A percentile compares a stretch with the other conserved stretches of the same genome.
Evolutionary conservation across 2,329 filamentous ascomycete genomes (phyloP).

Genomic region (Pezicula neosporulosa): DNA sequence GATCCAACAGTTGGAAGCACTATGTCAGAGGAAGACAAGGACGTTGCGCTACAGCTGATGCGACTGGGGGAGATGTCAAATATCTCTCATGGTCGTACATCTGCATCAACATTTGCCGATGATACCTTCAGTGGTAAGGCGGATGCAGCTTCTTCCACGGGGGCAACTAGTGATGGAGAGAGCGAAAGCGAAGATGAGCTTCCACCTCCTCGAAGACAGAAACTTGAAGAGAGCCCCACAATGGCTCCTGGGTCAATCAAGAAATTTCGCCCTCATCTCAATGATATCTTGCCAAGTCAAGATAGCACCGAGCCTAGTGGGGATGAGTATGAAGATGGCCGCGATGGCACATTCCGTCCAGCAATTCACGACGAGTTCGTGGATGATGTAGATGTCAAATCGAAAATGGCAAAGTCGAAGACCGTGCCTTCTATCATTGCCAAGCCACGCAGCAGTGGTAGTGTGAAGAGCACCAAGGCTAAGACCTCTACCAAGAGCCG

Average conservation of each 20-base stretch:
- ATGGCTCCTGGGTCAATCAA: conserved; percentile 39
- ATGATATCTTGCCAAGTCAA: conserved; percentile 51
- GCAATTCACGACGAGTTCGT: conserved; percentile 18
- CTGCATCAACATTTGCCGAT: conserved; percentile 79
- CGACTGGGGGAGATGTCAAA: conserved; percentile 91
- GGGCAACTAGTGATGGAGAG: conserved; percentile 77
- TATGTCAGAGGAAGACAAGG: conserved; percentile 90
- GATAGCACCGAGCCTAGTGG: conserved; percentile 59
- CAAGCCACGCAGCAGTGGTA: conserved; percentile 36
- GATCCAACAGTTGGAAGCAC: conserved; percentile 97
- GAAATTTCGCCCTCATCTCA: conserved; percentile 42
- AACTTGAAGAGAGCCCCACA: conserved; percentile 50
- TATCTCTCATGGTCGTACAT: conserved; percentile 88
- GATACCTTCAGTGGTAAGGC: conserved; percentile 90
- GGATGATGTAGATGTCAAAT: conserved; percentile 18
- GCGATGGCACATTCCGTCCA: conserved; percentile 29
- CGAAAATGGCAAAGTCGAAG: conserved; percentile 40
- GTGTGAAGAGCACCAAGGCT: conserved; percentile 40
- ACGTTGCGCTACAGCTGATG: conserved; percentile 96
- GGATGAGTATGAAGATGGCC: conserved; percentile 50
- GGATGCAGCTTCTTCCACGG: conserved; percentile 79
- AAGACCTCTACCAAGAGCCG: conserved; percentile 30
- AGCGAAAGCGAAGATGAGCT: conserved; percentile 63
- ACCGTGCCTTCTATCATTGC: conserved; percentile 25
- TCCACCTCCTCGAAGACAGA: conserved; percentile 56